These are phyloP conservation scores for Abrus pulchellus DNA, from an alignment of 306 rosid species.

Conservation along the genomic window DNA sequence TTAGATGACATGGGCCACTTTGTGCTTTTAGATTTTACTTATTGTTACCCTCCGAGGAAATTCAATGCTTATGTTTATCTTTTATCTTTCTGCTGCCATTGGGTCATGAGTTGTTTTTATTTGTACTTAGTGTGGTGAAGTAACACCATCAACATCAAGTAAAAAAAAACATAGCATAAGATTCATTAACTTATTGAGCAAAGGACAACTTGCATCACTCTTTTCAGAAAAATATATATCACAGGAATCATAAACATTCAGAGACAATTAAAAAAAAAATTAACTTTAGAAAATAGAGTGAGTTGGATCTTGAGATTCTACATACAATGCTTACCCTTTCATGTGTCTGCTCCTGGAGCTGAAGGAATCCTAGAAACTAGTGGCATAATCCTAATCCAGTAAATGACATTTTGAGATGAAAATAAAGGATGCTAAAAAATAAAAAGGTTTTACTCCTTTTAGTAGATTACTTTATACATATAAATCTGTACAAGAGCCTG, in stretches of 20 bases:
- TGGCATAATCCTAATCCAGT: conserved; percentile 32
- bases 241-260: conserved; percentile 30
- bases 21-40: neutral
- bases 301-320: conserved; percentile 34
- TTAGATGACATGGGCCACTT: conserved; percentile 15
- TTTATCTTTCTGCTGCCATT: conserved; percentile 23
- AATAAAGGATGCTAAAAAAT: conserved; percentile 12
- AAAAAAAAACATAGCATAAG: conserved; percentile 35
- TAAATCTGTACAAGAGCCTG: neutral
- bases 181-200: conserved; percentile 35
- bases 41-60: conserved; percentile 35
- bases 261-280: neutral
- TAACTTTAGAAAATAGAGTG: conserved; percentile 15
- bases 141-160: conserved; percentile 31
- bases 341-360: conserved; percentile 22
- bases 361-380: conserved; percentile 47
- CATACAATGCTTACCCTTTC: conserved; percentile 42
- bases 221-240: conserved; percentile 27
- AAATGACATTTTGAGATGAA: conserved; percentile 36
- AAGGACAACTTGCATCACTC: conserved; percentile 47
- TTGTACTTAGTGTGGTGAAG: conserved; percentile 39
- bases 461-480: conserved; percentile 15
- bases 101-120: conserved; percentile 22
- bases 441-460: conserved; percentile 1
- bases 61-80: conserved; percentile 20